A percentile compares a stretch with the other conserved stretches of the same genome.
These are phyloP conservation scores for Cryptococcus sp. DNA, from an alignment of 1,284 basidiomycete genomes.

Conservation along the genomic window DNA sequence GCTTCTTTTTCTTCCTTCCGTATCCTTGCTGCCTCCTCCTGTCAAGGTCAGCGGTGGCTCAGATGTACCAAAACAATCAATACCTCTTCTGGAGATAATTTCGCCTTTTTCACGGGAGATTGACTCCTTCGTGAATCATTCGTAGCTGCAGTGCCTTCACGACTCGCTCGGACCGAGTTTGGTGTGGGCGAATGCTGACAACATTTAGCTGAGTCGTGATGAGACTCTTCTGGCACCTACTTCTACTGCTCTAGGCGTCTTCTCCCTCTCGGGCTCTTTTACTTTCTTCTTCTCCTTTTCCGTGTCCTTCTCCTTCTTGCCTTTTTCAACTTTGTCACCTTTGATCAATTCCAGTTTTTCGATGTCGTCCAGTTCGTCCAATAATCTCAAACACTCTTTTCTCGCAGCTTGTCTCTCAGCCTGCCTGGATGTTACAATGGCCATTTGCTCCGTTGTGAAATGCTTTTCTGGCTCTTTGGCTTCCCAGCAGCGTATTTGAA, in stretches of 20 bases:
- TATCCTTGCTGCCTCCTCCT: constrained; percentile 31
- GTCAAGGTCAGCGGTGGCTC: background rate
- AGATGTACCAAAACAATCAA: constrained; percentile 1
- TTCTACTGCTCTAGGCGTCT: background rate
- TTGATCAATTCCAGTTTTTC: constrained; percentile 32
- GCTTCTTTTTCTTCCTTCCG: constrained; percentile 28
- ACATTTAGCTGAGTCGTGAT: background rate
- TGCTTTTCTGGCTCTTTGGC: constrained; percentile 26
- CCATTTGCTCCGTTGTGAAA: constrained; percentile 23
- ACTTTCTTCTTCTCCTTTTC: constrained; percentile 7
- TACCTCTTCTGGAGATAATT: constrained; percentile 37
- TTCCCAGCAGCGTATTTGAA: constrained; percentile 41
- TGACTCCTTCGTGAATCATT: constrained; percentile 22
- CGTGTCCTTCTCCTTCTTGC: constrained; percentile 4
- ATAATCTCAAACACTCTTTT: constrained; percentile 22
- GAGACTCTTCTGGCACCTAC: background rate
- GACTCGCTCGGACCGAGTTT: constrained; percentile 10
- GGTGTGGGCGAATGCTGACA: constrained; percentile 9
- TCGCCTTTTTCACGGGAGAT: constrained; percentile 31
- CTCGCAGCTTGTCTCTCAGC: constrained; percentile 25
- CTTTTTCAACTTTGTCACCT: constrained; percentile 18
- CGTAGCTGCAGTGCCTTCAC: constrained; percentile 26
- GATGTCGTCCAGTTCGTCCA: constrained; percentile 25
- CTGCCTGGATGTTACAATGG: constrained; percentile 12
- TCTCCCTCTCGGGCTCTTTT: background rate